Evolutionary conservation across 495 filamentous ascomycete species (phyloP).

Genomic region (Podospora didyma): DNA sequence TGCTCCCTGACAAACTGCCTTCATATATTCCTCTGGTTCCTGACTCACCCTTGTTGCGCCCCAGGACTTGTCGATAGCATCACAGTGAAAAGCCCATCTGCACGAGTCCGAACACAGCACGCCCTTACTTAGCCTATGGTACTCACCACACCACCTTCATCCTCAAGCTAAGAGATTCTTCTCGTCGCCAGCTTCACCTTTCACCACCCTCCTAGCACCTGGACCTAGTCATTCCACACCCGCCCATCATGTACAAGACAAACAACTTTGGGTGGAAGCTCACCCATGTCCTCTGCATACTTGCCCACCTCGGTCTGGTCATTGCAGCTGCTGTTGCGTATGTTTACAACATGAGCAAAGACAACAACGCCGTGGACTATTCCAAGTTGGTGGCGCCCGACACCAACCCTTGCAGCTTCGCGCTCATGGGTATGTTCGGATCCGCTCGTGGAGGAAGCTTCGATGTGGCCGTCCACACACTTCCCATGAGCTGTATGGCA

Average conservation of each 20-base stretch:
- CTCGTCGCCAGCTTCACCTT: background rate
- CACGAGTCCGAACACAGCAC: too few relatives aligned
- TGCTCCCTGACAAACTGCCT: background rate
- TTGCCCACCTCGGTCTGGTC: constrained; percentile 22
- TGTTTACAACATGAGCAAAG: constrained; percentile 13
- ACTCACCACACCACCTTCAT: too few relatives aligned
- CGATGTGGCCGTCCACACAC: constrained; percentile 10
- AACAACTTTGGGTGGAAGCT: constrained; percentile 28
- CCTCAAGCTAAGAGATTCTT: too few relatives aligned
- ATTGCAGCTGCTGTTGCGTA: constrained; percentile 15
- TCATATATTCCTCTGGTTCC: background rate
- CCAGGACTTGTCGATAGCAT: too few relatives aligned
- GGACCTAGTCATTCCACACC: background rate
- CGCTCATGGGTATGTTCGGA: background rate
- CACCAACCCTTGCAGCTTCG: constrained; percentile 1
- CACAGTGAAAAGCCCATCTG: too few relatives aligned
- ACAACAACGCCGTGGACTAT: background rate
- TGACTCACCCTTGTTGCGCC: background rate
- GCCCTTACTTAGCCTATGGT: too few relatives aligned
- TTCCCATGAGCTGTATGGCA: constrained; percentile 13
- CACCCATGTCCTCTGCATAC: constrained; percentile 21
- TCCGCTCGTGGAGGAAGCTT: background rate
- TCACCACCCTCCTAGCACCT: background rate
- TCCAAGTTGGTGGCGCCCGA: background rate
- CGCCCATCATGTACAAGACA: constrained; percentile 24